Evolutionary conservation across 1,284 basidiomycete species (phyloP), one percentile per base, ranked within the genome.

Genomic region (Kalmanozyma brasiliensis): DNA sequence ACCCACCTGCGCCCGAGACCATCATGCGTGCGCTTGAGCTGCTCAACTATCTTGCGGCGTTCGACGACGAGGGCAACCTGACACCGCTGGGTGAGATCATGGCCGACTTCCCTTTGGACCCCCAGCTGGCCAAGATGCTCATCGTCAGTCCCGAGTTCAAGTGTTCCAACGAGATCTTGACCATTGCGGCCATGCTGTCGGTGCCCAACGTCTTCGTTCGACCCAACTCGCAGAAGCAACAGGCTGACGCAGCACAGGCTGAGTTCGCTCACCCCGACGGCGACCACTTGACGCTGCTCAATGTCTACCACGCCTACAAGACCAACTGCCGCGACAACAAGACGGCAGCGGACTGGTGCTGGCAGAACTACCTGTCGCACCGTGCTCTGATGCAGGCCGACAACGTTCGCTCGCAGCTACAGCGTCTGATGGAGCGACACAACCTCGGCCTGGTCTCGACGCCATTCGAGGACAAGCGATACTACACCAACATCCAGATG

Each of bases 61-160:
- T 98, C 62, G 93, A 98, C 79, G 94, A 99, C 75, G 92, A 97
- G 6, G 95, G 96, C 16, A 89, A 93, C 65, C 83, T 99, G 52
- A 98, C 95, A 1, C 84, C 89, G 0, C 84, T 98, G 2, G 95
- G 96, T 13, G 85, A 85, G 42, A 91, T 94, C 63, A 98, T 98
- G 95, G 95, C 95, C 11, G 94, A 98, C 73, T 97, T 98, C 84
- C 95, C 95, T 14, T 86, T 99, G 24, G 96, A 98, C 82, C 95
- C 96, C 29, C 95, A 98, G 53, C 87, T 97, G 70, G 89, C 95
- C 40, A 81, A 98, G 84, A 91, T 96, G 88, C 87, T 98, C 55
- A 93, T 98, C 64, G 88, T 89, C 66, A 94, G 92, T 78, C 91
- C 94, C 13, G 93, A 97, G 82, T 97, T 98, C 85, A 89, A 89